Evolutionary conservation across 805 yeast genomes (phyloP), one percentile per base, ranked within the genome.

Genomic region (Ogataea kodamae): DNA sequence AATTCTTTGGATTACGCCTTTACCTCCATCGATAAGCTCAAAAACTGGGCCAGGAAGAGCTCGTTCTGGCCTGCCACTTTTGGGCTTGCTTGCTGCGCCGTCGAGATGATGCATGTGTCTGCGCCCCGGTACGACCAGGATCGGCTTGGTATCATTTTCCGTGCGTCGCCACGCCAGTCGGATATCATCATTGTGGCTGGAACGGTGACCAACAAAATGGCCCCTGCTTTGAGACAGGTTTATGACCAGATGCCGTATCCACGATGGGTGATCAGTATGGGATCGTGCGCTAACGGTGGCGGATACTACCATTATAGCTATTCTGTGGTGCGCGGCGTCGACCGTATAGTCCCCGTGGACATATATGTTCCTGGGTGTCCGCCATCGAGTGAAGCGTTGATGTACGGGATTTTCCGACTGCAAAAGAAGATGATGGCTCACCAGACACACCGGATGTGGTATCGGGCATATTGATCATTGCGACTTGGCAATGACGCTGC

Each of bases 241-340:
- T 85, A 86, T 62, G 95, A 85, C 62, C 95, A 85, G 65, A 86
- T 86, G 95, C 87, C 95, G 21, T 92, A 82, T 50, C 95, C 95
- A 28, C 78, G 89, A 65, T 85, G 95, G 95, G 95, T 86, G 33
- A 85, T 85, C 50, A 82, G 92, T 37, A 85, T 85, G 95, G 95
- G 95, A 30, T 81, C 90, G 6, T 85, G 95, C 66, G 95, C 95
- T 44, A 85, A 85, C 58, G 95, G 95, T 43, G 95, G 95, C 42
- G 95, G 95, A 20, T 85, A 85, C 65, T 85, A 85, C 66, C 95
- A 85, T 62, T 85, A 85, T 64, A 81, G 92, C 8, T 85, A 85
- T 65, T 74, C 88, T 25, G 95, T 86, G 16, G 94, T 86, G 14
- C 72, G 95, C 57, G 95, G 95, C 30, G 87, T 92, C 54, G 95